Conservation (phyloP, 2,329 filamentous ascomycete genomes). For the Cordyceps javanica region DNA sequence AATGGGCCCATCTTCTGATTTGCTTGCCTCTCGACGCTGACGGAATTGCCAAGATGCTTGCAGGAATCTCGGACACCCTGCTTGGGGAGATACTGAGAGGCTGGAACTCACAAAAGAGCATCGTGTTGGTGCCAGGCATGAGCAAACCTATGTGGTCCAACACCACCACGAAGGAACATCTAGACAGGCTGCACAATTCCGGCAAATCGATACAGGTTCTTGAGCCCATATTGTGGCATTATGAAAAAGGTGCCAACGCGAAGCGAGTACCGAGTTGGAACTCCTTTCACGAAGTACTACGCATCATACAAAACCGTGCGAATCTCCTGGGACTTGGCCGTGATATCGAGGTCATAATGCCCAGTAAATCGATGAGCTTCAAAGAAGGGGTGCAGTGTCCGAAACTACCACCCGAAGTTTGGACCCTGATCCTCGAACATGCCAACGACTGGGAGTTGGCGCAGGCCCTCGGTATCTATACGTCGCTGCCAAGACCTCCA, state of each 20-base stretch:
- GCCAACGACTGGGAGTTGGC: constrained; percentile 81
- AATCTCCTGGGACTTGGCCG: constrained; percentile 68
- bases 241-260: constrained; percentile 45
- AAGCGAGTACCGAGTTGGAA: constrained; percentile 56
- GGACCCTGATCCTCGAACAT: constrained; percentile 80
- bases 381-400: constrained; percentile 29
- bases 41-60: constrained; percentile 79
- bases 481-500: constrained; percentile 59
- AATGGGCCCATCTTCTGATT: constrained; percentile 84
- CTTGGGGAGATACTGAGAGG: constrained; percentile 74
- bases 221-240: constrained; percentile 76
- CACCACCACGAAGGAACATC: constrained; percentile 79
- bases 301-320: constrained; percentile 70
- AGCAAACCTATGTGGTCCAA: constrained; percentile 85
- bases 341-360: constrained; percentile 54
- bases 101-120: constrained; percentile 82
- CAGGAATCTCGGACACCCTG: constrained; percentile 74
- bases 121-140: constrained; percentile 84
- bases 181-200: constrained; percentile 70
- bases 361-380: constrained; percentile 29
- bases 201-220: constrained; percentile 82
- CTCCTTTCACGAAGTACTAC: constrained; percentile 63
- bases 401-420: constrained; percentile 74
- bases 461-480: constrained; percentile 6
- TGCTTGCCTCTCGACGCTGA: constrained; percentile 81